Conservation (phyloP, 2,329 filamentous ascomycete species). For the Diaporthe aspalathi region DNA sequence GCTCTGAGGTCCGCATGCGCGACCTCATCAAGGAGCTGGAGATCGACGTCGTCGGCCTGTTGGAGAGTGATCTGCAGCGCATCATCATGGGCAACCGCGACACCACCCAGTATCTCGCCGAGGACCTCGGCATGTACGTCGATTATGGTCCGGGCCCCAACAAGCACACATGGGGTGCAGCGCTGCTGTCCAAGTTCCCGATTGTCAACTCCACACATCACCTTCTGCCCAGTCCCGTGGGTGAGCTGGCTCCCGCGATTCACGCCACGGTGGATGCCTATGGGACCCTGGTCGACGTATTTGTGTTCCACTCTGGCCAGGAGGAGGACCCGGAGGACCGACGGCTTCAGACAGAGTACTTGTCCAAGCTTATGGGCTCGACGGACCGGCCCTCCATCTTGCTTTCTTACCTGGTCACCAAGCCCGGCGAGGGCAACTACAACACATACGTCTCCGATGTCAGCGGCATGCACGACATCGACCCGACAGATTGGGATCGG, state of each 20-base stretch:
- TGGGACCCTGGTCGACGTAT: slow-evolving; percentile 88
- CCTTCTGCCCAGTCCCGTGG: slow-evolving; percentile 90
- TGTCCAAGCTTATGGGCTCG: slow-evolving; percentile 87
- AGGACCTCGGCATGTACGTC: slow-evolving; percentile 98
- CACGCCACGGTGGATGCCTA: slow-evolving; percentile 97
- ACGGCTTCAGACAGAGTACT: slow-evolving; percentile 85
- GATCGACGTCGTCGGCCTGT: slow-evolving; percentile 93
- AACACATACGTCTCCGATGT: slow-evolving; percentile 89
- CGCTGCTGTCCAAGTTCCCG: slow-evolving; percentile 94
- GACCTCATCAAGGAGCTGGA: slow-evolving; percentile 94
- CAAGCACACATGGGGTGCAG: slow-evolving; percentile 98
- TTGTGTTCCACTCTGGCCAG: slow-evolving; percentile 98
- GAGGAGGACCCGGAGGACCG: slow-evolving; percentile 96
- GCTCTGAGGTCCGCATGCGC: slow-evolving; percentile 92
- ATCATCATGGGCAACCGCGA: slow-evolving; percentile 99
- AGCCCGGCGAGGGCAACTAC: slow-evolving; percentile 92
- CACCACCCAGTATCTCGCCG: slow-evolving; percentile 92
- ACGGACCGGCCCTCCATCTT: slow-evolving; percentile 84
- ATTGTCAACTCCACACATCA: slow-evolving; percentile 98
- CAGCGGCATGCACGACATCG: slow-evolving; percentile 96
- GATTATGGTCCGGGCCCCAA: slow-evolving; percentile 97
- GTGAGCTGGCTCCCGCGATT: slow-evolving; percentile 94
- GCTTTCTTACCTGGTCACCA: slow-evolving; percentile 92
- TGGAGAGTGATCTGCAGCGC: slow-evolving; percentile 92
- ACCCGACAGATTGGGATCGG: slow-evolving; percentile 91